Base-by-base conservation (phyloP, 805 yeast genomes). In the Yarrowia hollandica region DNA sequence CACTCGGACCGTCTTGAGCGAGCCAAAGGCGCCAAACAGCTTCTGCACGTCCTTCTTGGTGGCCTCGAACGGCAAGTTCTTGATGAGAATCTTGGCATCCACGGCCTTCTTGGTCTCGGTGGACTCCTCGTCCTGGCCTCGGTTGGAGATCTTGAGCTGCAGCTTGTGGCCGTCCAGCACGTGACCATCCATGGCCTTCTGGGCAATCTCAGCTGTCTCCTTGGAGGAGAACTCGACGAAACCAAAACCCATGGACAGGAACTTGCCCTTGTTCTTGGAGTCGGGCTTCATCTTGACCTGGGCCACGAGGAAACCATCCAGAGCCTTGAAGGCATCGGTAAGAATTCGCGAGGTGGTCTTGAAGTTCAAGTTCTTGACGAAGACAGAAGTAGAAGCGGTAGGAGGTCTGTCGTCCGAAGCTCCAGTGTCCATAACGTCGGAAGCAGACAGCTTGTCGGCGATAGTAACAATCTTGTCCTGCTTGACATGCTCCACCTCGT, bases 61-160 rank as follows among this genome's bases (percentile, higher is more conserved):
- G 18, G 97, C 91, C 75, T 94, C 99, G 73, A 94, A 94, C 61
- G 99, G 98, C 73, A 94, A 81, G 75, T 94, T 94, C 84, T 94
- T 94, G 72, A 94, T 90, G 71, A 94, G 86, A 65, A 94, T 86
- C 73, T 92, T 92, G 60, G 68, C 62, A 18, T 68, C 64, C 1
- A 67, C 59, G n/a, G 62, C 52, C 50, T 33, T 31, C 34, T 33
- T 35, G 26, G 25, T 62, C 60, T 4, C 71, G 18, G 28, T 48
- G 26, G 30, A 62, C 59, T 2, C 71, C 71, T 42, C 62, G 16
- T 67, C 72, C 52, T 55, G 56, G 16, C 85, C 82, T 65, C 97
- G 83, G 62, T 86, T 90, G 0, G 98, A 90, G 38, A 94, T 71
- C 74, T 94, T 94, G 76, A 94, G 78, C 72, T 90, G 95, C 48